phyloP scores from a whole-genome alignment of 208 protist species.

The Trypanosoma boissoni region DNA sequence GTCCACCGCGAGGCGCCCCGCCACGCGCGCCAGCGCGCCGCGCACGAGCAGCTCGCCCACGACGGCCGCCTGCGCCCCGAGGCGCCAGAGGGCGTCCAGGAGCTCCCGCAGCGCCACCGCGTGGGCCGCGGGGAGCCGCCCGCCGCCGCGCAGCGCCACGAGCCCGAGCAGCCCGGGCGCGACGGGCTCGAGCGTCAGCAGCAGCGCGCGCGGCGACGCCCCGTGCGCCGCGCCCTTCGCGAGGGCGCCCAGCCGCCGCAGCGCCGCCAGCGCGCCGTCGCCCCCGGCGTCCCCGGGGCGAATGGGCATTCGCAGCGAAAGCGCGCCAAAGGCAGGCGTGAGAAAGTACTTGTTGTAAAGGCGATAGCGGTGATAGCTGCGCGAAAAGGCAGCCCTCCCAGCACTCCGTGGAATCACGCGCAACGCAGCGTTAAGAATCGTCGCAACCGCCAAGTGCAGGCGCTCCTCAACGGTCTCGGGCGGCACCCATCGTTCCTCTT shows the following conservation, averaged over 20 bases:
- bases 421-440: slow-evolving; percentile 45
- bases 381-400: slow-evolving; percentile 21
- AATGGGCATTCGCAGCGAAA: slow-evolving; percentile 69
- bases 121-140: background rate
- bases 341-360: slow-evolving; percentile 67
- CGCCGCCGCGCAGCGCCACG: slow-evolving; percentile 1
- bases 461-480: slow-evolving; percentile 74
- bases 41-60: slow-evolving; percentile 27
- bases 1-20: slow-evolving; percentile 16
- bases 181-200: slow-evolving; percentile 43
- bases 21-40: slow-evolving; percentile 12
- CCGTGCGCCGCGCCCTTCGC: slow-evolving; percentile 45
- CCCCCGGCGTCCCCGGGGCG: background rate
- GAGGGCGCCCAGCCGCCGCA: slow-evolving; percentile 43
- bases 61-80: slow-evolving; percentile 19
- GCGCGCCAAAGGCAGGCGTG: slow-evolving; percentile 58
- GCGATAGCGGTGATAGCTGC: slow-evolving; percentile 46
- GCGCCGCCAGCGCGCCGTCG: slow-evolving; percentile 26
- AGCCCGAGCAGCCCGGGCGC: slow-evolving; percentile 49
- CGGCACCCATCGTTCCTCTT: slow-evolving; percentile 29
- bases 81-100: slow-evolving; percentile 19
- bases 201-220: slow-evolving; percentile 28
- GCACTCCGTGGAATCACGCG: slow-evolving; percentile 21
- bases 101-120: background rate
- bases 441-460: slow-evolving; percentile 50